Evolutionary conservation across 129 eudicot genomes (phyloP).

Genomic region (Glebionis coronaria): DNA sequence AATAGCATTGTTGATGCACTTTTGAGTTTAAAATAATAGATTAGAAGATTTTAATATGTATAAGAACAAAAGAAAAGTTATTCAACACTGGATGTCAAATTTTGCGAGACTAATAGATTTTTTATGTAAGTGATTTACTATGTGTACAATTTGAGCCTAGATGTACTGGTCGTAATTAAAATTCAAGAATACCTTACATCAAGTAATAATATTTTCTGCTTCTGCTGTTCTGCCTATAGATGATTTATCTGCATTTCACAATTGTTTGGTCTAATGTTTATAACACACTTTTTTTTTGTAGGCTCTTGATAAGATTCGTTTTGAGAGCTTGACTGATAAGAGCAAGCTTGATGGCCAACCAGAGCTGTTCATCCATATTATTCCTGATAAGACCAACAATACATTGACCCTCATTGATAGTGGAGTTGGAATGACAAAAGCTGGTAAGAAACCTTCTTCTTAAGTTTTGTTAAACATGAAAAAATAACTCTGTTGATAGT

Average conservation of each 20-base stretch:
- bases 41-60: too few species aligned
- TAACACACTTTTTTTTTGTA: neutral
- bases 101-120: too few species aligned
- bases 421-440: conserved; percentile 48
- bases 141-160: too few species aligned
- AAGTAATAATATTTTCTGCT: neutral
- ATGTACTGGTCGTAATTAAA: too few species aligned
- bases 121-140: too few species aligned
- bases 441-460: conserved; percentile 39
- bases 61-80: too few species aligned
- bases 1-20: too few species aligned
- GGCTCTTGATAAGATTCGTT: conserved; percentile 65
- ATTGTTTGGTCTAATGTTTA: neutral
- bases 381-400: conserved; percentile 37
- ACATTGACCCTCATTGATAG: conserved; percentile 36
- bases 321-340: conserved; percentile 61
- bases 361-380: conserved; percentile 41
- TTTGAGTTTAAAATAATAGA: too few species aligned
- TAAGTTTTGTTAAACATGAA: neutral
- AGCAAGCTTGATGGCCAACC: conserved; percentile 49
- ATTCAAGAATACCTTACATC: too few species aligned
- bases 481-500: neutral
- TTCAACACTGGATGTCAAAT: too few species aligned
- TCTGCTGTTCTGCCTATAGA: neutral
- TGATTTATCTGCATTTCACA: neutral